A percentile compares a stretch with the other conserved stretches of the same genome.
These are phyloP conservation scores for Conticribra guillardii DNA, from an alignment of 108 stramenopile species.

Conservation along the genomic window DNA sequence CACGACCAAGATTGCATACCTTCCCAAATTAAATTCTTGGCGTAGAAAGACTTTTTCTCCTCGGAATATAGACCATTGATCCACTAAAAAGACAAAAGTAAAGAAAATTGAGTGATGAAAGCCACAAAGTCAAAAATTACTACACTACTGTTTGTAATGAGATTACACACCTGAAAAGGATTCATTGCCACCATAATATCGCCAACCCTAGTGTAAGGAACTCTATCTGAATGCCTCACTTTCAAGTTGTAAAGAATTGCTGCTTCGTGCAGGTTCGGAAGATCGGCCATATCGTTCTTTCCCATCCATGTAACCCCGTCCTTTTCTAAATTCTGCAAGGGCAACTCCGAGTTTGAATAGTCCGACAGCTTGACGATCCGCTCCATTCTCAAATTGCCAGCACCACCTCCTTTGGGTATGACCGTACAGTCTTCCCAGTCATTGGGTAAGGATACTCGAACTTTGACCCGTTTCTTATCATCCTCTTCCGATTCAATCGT, in stretches of 20 bases:
- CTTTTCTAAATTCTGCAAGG: slow-evolving; percentile 69
- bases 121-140: too few relatives aligned
- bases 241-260: slow-evolving; percentile 93
- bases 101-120: too few relatives aligned
- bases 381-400: slow-evolving; percentile 29
- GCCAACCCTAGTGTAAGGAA: slow-evolving; percentile 91
- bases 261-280: slow-evolving; percentile 95
- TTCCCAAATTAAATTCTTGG: slow-evolving; percentile 77
- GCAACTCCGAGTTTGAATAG: slow-evolving; percentile 62
- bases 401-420: slow-evolving; percentile 7
- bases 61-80: slow-evolving; percentile 73
- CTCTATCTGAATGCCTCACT: slow-evolving; percentile 60
- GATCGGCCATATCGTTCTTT: slow-evolving; percentile 87
- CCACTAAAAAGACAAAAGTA: slow-evolving; percentile 59
- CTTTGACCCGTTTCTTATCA: slow-evolving; percentile 51
- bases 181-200: slow-evolving; percentile 94
- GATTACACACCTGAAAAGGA: slow-evolving; percentile 73
- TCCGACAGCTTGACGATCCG: slow-evolving; percentile 60
- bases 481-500: slow-evolving; percentile 48
- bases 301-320: slow-evolving; percentile 39
- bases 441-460: slow-evolving; percentile 44
- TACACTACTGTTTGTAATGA: too few relatives aligned
- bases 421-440: slow-evolving; percentile 67
- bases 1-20: neutral
- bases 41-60: slow-evolving; percentile 60